phyloP scores from a whole-genome alignment of 2,329 filamentous ascomycete species.

The Leptosphaerulina australis region DNA sequence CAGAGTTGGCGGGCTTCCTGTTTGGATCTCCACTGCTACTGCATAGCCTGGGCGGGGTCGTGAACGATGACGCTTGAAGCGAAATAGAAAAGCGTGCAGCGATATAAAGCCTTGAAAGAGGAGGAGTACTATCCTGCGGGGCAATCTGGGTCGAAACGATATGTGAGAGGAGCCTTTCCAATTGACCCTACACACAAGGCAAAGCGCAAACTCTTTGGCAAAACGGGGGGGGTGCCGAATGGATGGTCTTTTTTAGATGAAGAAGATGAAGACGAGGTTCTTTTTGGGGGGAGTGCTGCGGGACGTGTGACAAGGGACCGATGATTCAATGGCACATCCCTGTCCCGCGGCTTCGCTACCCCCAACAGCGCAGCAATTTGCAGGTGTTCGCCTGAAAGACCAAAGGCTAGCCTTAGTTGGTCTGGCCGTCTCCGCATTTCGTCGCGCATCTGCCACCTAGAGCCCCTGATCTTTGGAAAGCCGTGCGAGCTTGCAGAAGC shows the following conservation, averaged over 20 bases:
- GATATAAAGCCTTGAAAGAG: slow-evolving; percentile 36
- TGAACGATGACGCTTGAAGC: slow-evolving; percentile 42
- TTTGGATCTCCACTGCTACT: slow-evolving; percentile 25
- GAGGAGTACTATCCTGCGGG: slow-evolving; percentile 28
- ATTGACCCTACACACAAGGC: slow-evolving; percentile 24
- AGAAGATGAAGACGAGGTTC: slow-evolving; percentile 28
- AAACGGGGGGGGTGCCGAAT: slow-evolving; percentile 25
- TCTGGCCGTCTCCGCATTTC: slow-evolving; percentile 50
- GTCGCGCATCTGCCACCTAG: slow-evolving; percentile 47
- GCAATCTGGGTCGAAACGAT: slow-evolving; percentile 37
- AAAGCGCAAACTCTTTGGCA: slow-evolving; percentile 24
- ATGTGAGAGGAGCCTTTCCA: slow-evolving; percentile 35
- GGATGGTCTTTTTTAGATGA: slow-evolving; percentile 32
- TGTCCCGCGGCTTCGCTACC: slow-evolving; percentile 40
- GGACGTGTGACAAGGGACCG: slow-evolving; percentile 34
- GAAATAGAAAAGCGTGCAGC: slow-evolving; percentile 48
- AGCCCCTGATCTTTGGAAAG: slow-evolving; percentile 49
- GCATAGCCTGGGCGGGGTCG: slow-evolving; percentile 32
- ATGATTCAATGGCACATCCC: slow-evolving; percentile 42
- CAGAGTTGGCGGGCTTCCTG: slow-evolving; percentile 23
- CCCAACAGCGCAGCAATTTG: slow-evolving; percentile 48
- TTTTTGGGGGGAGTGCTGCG: slow-evolving; percentile 36
- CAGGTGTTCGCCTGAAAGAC: slow-evolving; percentile 49
- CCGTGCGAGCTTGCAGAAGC: slow-evolving; percentile 48
- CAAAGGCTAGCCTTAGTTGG: slow-evolving; percentile 47